Evolutionary conservation across 202 grass and related monocot species (phyloP), one percentile per base, ranked within the genome.

Genomic region (Elaeis oleifera): DNA sequence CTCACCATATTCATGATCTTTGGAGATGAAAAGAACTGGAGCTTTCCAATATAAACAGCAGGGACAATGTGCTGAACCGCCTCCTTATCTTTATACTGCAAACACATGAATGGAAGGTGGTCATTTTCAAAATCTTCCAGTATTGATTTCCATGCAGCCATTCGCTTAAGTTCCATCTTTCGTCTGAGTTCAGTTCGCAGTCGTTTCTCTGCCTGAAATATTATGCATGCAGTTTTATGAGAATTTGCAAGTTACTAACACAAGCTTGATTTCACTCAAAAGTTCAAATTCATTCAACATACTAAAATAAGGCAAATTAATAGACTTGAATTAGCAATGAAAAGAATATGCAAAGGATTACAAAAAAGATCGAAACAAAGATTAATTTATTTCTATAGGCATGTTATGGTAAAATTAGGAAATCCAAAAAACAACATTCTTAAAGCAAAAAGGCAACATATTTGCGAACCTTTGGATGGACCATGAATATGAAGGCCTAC

Each of bases 51-150:
- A 77, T 89, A 89, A 54, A 97, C 92, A 74, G 82, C 87, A 77
- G 87, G 92, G 51, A 91, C 70, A 15, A 76, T 80, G 53, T 97
- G 84, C 51, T 91, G 87, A 84, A 91, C 69, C 74, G 82, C 86
- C 88, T 97, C 92, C 74, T 89, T 97, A 73, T 91, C 92, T 79
- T 85, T 90, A 63, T 97, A 91, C 58, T 89, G 87, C 78, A 97
- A 77, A 77, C 92, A 97, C 58, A 97, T 84, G 72, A 97, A 97
- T 76, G 87, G 92, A 85, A 96, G 87, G 62, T 79, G 69, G 11
- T 63, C 82, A 83, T 73, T 90, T 83, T 88, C 79, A 83, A 77
- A 81, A 61, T 89, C 84, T 67, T 91, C 87, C 73, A 97, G 44
- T 44, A 81, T 64, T 67, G 59, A 84, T 83, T 83, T 91, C 87